Evolutionary conservation across 257 asterid genomes (phyloP), one percentile per base, ranked within the genome.

Genomic region (Jacaranda mimosifolia): DNA sequence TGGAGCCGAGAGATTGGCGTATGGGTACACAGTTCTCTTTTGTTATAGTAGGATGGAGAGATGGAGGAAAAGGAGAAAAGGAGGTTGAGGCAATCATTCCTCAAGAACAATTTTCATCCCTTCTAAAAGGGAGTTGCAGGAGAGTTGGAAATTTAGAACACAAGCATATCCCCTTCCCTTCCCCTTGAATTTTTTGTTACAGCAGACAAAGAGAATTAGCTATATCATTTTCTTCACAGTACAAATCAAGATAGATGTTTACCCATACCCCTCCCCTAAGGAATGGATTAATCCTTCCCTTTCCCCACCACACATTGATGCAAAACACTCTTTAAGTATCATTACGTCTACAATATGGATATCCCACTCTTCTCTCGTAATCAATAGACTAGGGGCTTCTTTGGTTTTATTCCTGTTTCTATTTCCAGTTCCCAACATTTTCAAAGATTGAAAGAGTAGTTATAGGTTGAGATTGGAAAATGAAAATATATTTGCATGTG

Each of bases 51-150:
- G n/a, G n/a, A n/a, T n/a, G n/a, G n/a, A n/a, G n/a, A n/a, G n/a
- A n/a, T n/a, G n/a, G n/a, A n/a, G n/a, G n/a, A n/a, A n/a, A n/a
- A n/a, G n/a, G n/a, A n/a, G n/a, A n/a, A n/a, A n/a, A n/a, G n/a
- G n/a, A n/a, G n/a, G n/a, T n/a, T n/a, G n/a, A n/a, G n/a, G n/a
- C n/a, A n/a, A n/a, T n/a, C n/a, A n/a, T n/a, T n/a, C n/a, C n/a
- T n/a, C n/a, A n/a, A n/a, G n/a, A n/a, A n/a, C n/a, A n/a, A n/a
- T n/a, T 21, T 62, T 38, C 71, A 32, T 32, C 46, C 39, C 63
- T 74, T 55, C 62, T 15, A 32, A 45, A 18, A n/a, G 36, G 35
- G 36, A 73, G 60, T 59, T 58, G 77, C 58, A 21, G 2, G 9
- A 73, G 14, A 35, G 45, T n/a, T 10, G 26, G 39, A 15, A 35